Base-by-base conservation (phyloP, 2,329 filamentous ascomycete genomes). In the Epichloe baconii region DNA sequence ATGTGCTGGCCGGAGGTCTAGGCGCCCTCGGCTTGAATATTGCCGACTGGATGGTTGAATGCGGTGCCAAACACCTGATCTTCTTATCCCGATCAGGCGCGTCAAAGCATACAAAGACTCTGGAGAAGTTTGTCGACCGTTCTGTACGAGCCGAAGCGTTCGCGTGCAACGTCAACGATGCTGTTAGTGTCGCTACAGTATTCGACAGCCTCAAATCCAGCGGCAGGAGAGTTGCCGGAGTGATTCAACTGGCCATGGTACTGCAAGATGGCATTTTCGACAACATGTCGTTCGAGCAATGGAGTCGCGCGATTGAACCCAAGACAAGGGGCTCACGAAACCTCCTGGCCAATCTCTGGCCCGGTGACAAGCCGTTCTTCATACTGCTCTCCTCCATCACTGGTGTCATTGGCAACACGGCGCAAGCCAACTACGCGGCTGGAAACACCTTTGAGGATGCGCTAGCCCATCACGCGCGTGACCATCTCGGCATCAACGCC, bases 351-450 rank as follows among this genome's bases (percentile, higher is more conserved):
- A 19, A 10, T n/a, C 53, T 57, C 8, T 55, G 64, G 3, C 52
- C 55, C 0, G 42, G 49, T 2, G 42, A 53, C 2, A 53, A 66
- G 1, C 64, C 67, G 51, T 69, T 72, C 53, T 68, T 71, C 54
- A 49, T 71, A 62, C 74, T 76, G 70, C 4, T 73, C 68, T 34
- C 64, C 69, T 4, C 65, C 68, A 0, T 40, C 46, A 10, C 34
- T 2, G 71, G 71, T 31, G 60, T 76, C 7, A 70, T 74, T 40
- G 74, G 74, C 38, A 74, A 74, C 52, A 66, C 67, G 11, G 72
- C 71, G 2, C 74, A 77, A 52, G 66, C 70, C 4, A 74, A 74
- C 55, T 77, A 77, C 53, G 67, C 70, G 2, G 73, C 72, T 1
- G 72, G 26, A 26, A 26, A 26, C 2, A 26, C 26, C 7, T 26